These are phyloP conservation scores for Stemphylium lycopersici DNA, from an alignment of 2,329 filamentous ascomycete species.

Conservation along the genomic window DNA sequence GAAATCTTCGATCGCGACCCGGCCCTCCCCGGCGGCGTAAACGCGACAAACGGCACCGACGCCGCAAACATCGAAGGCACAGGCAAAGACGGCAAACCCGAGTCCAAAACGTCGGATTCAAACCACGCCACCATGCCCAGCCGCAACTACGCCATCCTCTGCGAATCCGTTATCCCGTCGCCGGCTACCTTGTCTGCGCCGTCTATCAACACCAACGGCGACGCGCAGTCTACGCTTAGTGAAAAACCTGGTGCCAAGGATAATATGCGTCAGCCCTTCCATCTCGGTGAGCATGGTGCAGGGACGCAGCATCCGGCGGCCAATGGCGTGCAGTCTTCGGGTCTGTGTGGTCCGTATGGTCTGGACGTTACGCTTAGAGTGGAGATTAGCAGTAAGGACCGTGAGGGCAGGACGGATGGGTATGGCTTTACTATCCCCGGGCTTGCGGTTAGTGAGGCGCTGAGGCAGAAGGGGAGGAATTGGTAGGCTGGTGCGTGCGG, in stretches of 20 bases:
- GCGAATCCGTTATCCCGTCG: slow-evolving; percentile 53
- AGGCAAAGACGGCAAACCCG: slow-evolving; percentile 36
- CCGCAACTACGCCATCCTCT: slow-evolving; percentile 69
- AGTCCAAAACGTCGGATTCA: slow-evolving; percentile 67
- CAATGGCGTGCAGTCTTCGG: slow-evolving; percentile 48
- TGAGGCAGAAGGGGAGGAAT: slow-evolving; percentile 18
- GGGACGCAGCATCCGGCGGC: slow-evolving; percentile 81
- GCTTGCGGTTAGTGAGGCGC: slow-evolving; percentile 37
- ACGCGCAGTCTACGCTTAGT: slow-evolving; percentile 33
- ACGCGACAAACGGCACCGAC: slow-evolving; percentile 29
- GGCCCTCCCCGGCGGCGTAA: slow-evolving; percentile 29
- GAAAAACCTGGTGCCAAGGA: slow-evolving; percentile 55
- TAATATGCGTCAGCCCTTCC: slow-evolving; percentile 69
- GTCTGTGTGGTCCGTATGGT: slow-evolving; percentile 53
- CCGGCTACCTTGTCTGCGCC: slow-evolving; percentile 20
- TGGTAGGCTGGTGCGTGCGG: slow-evolving; percentile 16
- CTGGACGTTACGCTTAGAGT: slow-evolving; percentile 57
- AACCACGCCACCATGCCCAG: slow-evolving; percentile 87
- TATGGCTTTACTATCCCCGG: slow-evolving; percentile 59
- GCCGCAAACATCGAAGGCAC: slow-evolving; percentile 22
- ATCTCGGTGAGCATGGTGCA: slow-evolving; percentile 76
- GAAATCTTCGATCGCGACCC: slow-evolving; percentile 68
- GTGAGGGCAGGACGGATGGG: slow-evolving; percentile 54
- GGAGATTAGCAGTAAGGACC: slow-evolving; percentile 54
- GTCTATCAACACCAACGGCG: slow-evolving; percentile 32